A percentile compares a stretch with the other conserved stretches of the same genome.
phyloP scores from a whole-genome alignment of 1,284 basidiomycete species.

The Cystobasidium pallidum region DNA sequence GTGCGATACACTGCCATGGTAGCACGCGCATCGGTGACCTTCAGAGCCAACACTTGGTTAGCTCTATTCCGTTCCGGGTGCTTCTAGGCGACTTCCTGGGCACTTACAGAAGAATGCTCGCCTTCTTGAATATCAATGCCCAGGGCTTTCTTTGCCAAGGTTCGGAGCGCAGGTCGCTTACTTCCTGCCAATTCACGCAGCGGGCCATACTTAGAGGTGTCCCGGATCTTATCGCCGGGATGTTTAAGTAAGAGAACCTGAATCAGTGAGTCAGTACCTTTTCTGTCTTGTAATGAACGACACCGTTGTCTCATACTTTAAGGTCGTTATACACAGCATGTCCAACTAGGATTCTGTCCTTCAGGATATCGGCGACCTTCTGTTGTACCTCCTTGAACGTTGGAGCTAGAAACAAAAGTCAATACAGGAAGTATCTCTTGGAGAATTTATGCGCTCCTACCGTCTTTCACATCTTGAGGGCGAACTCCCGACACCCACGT shows the following conservation, averaged over 20 bases:
- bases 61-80: no score
- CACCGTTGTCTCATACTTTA: conserved; percentile 63
- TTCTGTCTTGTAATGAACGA: background rate
- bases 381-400: conserved; percentile 80
- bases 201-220: conserved; percentile 71
- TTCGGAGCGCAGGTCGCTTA: conserved; percentile 73
- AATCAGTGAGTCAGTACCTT: background rate
- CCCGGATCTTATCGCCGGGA: conserved; percentile 74
- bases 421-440: conserved; percentile 6
- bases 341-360: conserved; percentile 84
- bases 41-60: background rate
- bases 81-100: background rate
- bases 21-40: conserved; percentile 91
- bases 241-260: conserved; percentile 89
- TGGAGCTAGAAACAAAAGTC: conserved; percentile 62
- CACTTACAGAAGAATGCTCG: conserved; percentile 78
- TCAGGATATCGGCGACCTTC: conserved; percentile 74
- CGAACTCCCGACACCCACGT: conserved; percentile 90
- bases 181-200: conserved; percentile 63
- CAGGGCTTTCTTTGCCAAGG: conserved; percentile 79
- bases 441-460: conserved; percentile 57
- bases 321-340: conserved; percentile 93
- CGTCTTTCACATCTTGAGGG: conserved; percentile 71
- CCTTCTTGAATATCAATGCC: conserved; percentile 82
- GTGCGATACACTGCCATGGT: conserved; percentile 93